Evolutionary conservation across 768 basidiomycete genomes (phyloP), one percentile per base, ranked within the genome.

Genomic region (Lentinula sp.): DNA sequence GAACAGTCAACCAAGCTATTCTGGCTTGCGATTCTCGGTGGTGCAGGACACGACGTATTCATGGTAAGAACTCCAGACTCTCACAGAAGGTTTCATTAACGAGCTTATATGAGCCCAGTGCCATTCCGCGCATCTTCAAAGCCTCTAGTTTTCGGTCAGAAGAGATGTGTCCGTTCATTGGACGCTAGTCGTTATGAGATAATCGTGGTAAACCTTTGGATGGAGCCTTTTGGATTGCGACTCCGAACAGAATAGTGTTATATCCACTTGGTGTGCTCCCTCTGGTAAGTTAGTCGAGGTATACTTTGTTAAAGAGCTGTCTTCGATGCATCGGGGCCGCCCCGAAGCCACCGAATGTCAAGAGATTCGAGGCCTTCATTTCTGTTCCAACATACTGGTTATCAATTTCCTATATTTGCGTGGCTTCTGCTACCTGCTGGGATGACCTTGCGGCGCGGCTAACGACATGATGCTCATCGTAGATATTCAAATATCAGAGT

Each of bases 241-340:
- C 37, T 13, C 7, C 37, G 37, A 39, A 39, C 37, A 39, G 37
- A 39, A 39, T 9, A 39, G 37, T 28, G 28, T 28, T 28, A 45
- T 8, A n/a, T 45, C 43, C 43, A 45, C n/a, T 7, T 45, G 6
- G 15, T 16, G 43, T n/a, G 39, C 3, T 45, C 16, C 16, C 16
- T 2, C 2, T 9, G 18, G 18, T 20, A 39, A 48, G 46, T 20
- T 20, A 48, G 18, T 23, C 18, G 20, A 20, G 23, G 46, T 23
- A 23, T 48, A 12, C 46, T n/a, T 20, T 20, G 46, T 33, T 33
- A 4, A 18, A 35, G 50, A 35, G 35, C 28, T 33, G 35, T 73
- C 76, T 18, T 65, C 84, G 12, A 63, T 80, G n/a, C 68, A 28
- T 28, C 23, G 23, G 32, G 32, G 18, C 18, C 49, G 18, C 18